These are phyloP conservation scores for Jasminum sambac DNA, from an alignment of 257 asterid species.

Conservation along the genomic window DNA sequence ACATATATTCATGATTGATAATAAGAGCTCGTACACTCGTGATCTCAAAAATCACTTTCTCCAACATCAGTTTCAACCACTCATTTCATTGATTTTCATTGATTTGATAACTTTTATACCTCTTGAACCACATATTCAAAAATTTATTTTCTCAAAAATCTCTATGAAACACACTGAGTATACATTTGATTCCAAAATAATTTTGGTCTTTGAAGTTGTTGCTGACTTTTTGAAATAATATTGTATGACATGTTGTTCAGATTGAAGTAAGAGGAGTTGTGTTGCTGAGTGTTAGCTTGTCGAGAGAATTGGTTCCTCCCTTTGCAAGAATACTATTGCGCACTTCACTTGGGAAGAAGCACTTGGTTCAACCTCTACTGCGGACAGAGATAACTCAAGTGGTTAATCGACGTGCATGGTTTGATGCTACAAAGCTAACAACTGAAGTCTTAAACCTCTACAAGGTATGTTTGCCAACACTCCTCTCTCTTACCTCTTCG, in stretches of 20 bases:
- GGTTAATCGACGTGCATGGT: constrained; percentile 96
- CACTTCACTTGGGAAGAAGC: constrained; percentile 85
- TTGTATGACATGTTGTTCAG: constrained; percentile 33
- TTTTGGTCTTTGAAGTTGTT: neutral
- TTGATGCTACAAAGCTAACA: constrained; percentile 78
- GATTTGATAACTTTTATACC: too few relatives aligned
- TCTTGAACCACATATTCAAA: too few relatives aligned
- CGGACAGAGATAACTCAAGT: constrained; percentile 92
- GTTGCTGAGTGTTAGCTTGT: constrained; percentile 69
- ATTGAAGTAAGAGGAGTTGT: constrained; percentile 81
- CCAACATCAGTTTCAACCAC: too few relatives aligned
- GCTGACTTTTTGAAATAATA: neutral
- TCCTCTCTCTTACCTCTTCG: neutral
- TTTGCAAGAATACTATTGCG: constrained; percentile 81
- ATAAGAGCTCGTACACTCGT: too few relatives aligned
- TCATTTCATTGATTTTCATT: too few relatives aligned
- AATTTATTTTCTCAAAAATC: too few relatives aligned
- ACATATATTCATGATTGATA: too few relatives aligned
- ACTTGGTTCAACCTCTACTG: constrained; percentile 81
- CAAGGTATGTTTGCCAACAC: constrained; percentile 52
- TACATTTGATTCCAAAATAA: constrained; percentile 6
- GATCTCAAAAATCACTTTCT: too few relatives aligned
- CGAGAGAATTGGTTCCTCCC: constrained; percentile 90
- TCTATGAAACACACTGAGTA: too few relatives aligned
- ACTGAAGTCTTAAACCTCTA: constrained; percentile 73